Conservation (phyloP, 2,329 filamentous ascomycete genomes). For the Paraphaeosphaeria sporulosa region DNA sequence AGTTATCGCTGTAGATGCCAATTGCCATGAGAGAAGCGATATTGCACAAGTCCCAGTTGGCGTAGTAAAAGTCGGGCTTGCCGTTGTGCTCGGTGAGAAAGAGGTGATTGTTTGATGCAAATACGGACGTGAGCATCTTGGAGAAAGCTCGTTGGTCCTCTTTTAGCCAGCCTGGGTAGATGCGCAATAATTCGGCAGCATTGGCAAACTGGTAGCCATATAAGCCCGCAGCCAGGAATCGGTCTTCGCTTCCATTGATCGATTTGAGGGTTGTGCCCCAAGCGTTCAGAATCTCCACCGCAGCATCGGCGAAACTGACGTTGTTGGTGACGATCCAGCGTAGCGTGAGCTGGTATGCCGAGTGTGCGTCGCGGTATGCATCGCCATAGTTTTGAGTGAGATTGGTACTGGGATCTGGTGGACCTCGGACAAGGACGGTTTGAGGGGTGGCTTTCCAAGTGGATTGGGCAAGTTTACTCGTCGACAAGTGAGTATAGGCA, state of each 20-base stretch:
- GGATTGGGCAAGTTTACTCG: constrained; percentile 32
- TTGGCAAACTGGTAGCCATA: constrained; percentile 59
- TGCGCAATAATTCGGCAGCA: constrained; percentile 54
- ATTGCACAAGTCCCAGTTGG: constrained; percentile 58
- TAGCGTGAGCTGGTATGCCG: constrained; percentile 51
- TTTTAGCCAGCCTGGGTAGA: too few relatives aligned
- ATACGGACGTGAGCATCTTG: constrained; percentile 39
- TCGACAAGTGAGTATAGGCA: constrained; percentile 45
- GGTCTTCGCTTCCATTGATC: constrained; percentile 49
- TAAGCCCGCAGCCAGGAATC: constrained; percentile 51
- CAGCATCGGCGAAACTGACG: constrained; percentile 47
- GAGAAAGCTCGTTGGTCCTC: too few relatives aligned
- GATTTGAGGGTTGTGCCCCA: too few relatives aligned
- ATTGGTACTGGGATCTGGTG: neutral
- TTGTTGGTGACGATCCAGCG: constrained; percentile 53
- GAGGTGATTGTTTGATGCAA: constrained; percentile 49
- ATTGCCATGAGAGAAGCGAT: constrained; percentile 53
- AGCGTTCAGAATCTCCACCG: constrained; percentile 48
- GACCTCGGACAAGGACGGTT: constrained; percentile 5
- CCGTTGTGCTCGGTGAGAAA: constrained; percentile 42
- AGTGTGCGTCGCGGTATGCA: constrained; percentile 39
- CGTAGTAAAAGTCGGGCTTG: constrained; percentile 51
- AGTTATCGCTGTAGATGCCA: constrained; percentile 54
- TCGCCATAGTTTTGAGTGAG: constrained; percentile 13
- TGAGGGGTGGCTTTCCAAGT: constrained; percentile 10